phyloP scores from a whole-genome alignment of 257 asterid genomes.

The Voacanga thouarsii region DNA sequence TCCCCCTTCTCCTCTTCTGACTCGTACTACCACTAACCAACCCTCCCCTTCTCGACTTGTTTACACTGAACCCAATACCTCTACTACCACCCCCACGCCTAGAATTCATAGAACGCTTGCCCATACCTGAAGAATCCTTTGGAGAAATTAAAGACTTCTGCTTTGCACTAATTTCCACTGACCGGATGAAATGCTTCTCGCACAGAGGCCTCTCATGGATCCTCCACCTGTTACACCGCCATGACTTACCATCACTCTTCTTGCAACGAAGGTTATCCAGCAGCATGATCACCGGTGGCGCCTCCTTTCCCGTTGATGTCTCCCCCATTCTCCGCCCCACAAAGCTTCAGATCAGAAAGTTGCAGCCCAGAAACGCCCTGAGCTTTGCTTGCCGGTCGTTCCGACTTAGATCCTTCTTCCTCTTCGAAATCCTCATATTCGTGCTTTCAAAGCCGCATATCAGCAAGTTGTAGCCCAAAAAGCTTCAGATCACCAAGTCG shows the following conservation, averaged over 20 bases:
- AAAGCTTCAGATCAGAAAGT: no score
- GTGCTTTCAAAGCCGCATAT: no score
- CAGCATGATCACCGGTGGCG: background rate
- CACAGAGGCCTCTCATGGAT: slow-evolving; percentile 21
- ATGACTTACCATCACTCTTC: slow-evolving; percentile 22
- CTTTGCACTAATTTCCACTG: background rate
- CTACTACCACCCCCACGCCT: background rate
- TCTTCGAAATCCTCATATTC: no score
- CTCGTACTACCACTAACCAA: background rate
- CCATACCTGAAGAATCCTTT: slow-evolving; percentile 2
- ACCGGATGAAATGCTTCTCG: slow-evolving; percentile 29
- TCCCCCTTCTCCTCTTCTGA: slow-evolving; percentile 6
- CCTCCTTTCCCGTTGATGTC: background rate
- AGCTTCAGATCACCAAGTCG: no score
- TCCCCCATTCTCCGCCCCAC: slow-evolving; percentile 13
- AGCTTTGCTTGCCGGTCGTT: no score
- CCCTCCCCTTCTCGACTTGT: no score
- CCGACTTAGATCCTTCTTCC: no score
- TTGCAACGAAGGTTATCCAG: slow-evolving; percentile 31
- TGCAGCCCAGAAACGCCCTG: no score
- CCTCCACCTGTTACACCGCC: slow-evolving; percentile 36
- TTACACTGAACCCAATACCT: background rate
- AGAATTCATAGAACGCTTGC: background rate
- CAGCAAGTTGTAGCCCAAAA: no score
- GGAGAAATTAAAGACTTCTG: background rate